These are phyloP conservation scores for Ganoderma sinense DNA, from an alignment of 1,284 basidiomycete genomes.

Conservation along the genomic window DNA sequence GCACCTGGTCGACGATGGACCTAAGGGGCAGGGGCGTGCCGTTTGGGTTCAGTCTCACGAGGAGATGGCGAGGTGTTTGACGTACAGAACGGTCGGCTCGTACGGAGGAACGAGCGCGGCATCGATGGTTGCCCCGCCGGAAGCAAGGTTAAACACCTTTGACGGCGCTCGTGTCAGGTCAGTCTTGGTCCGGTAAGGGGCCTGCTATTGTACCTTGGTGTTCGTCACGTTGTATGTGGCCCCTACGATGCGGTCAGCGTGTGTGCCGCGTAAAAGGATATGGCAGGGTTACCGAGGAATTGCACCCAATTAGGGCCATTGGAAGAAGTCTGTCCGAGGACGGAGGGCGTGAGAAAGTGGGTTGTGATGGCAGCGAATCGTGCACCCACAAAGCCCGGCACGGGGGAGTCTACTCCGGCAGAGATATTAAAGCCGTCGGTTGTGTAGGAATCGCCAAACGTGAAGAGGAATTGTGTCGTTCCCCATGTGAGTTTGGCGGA, in stretches of 20 bases:
- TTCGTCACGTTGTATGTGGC: slow-evolving; percentile 63
- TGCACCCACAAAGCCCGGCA: slow-evolving; percentile 57
- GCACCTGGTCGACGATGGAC: slow-evolving; percentile 69
- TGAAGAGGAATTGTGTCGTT: slow-evolving; percentile 52
- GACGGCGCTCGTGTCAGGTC: slow-evolving; percentile 12
- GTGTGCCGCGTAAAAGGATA: slow-evolving; percentile 10
- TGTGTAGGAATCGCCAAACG: slow-evolving; percentile 66
- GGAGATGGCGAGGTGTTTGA: slow-evolving; percentile 13
- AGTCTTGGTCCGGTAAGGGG: slow-evolving; percentile 10
- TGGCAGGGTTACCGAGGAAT: slow-evolving; percentile 51
- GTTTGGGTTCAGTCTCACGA: slow-evolving; percentile 11
- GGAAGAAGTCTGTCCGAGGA: slow-evolving; percentile 53
- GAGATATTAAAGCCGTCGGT: slow-evolving; percentile 65
- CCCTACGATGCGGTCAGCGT: slow-evolving; percentile 33
- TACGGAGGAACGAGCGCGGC: slow-evolving; percentile 64
- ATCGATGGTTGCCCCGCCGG: slow-evolving; percentile 69
- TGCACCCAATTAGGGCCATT: slow-evolving; percentile 73
- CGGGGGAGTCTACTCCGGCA: slow-evolving; percentile 59
- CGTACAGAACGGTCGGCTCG: slow-evolving; percentile 60
- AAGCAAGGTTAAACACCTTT: slow-evolving; percentile 67
- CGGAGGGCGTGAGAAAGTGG: slow-evolving; percentile 26
- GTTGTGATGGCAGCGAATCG: slow-evolving; percentile 11
- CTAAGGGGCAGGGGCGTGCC: slow-evolving; percentile 39
- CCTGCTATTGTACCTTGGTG: slow-evolving; percentile 48
- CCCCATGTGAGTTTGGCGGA: slow-evolving; percentile 40